phyloP scores from a whole-genome alignment of 164 flowering plant species.

The Houttuynia cordata region DNA sequence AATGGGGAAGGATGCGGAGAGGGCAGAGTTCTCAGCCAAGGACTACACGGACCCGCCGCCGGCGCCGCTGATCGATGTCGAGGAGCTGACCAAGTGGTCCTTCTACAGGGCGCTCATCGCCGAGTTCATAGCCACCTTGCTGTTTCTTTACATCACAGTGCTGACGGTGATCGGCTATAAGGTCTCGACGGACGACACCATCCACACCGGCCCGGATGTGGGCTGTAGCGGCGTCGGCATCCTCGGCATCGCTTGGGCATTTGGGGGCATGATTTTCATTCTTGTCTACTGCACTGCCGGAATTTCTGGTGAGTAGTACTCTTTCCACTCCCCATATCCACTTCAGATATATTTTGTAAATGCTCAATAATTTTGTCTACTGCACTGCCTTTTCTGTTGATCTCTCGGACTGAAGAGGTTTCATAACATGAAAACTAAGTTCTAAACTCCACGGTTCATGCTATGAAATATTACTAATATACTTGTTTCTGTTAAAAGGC shows the following conservation, averaged over 20 bases:
- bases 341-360: background rate
- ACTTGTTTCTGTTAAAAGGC: too few relatives aligned
- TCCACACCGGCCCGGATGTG: background rate
- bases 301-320: slow-evolving; percentile 32
- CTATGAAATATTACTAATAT: too few relatives aligned
- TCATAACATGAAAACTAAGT: too few relatives aligned
- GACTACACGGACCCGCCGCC: slow-evolving; percentile 73
- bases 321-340: background rate
- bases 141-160: slow-evolving; percentile 52
- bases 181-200: slow-evolving; percentile 19
- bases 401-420: too few relatives aligned
- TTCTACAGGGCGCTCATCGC: slow-evolving; percentile 60
- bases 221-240: slow-evolving; percentile 53
- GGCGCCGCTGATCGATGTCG: slow-evolving; percentile 32
- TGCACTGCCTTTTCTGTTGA: too few relatives aligned
- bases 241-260: slow-evolving; percentile 69
- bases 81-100: slow-evolving; percentile 39
- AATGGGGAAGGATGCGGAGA: slow-evolving; percentile 45
- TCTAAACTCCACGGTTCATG: too few relatives aligned
- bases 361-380: too few relatives aligned
- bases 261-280: slow-evolving; percentile 63
- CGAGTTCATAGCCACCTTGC: slow-evolving; percentile 54
- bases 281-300: slow-evolving; percentile 75
- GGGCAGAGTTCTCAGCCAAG: slow-evolving; percentile 22
- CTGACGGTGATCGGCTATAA: slow-evolving; percentile 55